Evolutionary conservation across 345 rosid species (phyloP).

Genomic region (Pseudoturritis turrita): DNA sequence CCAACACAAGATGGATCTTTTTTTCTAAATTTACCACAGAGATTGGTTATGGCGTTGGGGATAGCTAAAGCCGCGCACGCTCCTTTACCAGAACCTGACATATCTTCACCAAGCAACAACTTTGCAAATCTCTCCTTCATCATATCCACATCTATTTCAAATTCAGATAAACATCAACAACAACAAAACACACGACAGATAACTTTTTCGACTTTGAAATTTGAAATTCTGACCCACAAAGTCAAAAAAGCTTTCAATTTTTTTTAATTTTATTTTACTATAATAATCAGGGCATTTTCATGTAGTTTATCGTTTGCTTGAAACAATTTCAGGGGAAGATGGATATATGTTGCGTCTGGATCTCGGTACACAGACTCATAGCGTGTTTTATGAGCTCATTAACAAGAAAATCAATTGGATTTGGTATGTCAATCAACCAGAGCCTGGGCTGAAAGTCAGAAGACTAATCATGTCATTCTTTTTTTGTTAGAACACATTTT

Average conservation of each 20-base stretch:
- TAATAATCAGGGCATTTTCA: too few relatives aligned
- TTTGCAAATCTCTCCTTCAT: slow-evolving; percentile 97
- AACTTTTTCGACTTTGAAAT: too few relatives aligned
- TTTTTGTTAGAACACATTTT: not conserved
- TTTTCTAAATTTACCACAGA: slow-evolving; percentile 53
- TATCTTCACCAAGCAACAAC: slow-evolving; percentile 93
- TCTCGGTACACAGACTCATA: slow-evolving; percentile 43
- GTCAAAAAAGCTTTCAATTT: not conserved
- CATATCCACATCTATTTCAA: slow-evolving; percentile 63
- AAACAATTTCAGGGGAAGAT: too few relatives aligned
- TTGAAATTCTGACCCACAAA: not conserved
- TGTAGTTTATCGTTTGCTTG: too few relatives aligned
- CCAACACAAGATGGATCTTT: not conserved
- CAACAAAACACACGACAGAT: not conserved
- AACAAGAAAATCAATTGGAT: slow-evolving; percentile 69
- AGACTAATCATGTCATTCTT: not conserved
- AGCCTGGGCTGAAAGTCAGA: slow-evolving; percentile 59
- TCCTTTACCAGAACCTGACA: slow-evolving; percentile 98
- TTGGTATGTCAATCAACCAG: slow-evolving; percentile 68
- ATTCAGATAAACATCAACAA: too few relatives aligned
- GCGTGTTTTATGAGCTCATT: slow-evolving; percentile 55
- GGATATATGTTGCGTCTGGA: too few relatives aligned
- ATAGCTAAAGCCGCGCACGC: slow-evolving; percentile 84
- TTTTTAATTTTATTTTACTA: too few relatives aligned
- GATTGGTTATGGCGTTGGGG: slow-evolving; percentile 92